phyloP scores from a whole-genome alignment of 257 asterid species.

The Petunia axillaris region DNA sequence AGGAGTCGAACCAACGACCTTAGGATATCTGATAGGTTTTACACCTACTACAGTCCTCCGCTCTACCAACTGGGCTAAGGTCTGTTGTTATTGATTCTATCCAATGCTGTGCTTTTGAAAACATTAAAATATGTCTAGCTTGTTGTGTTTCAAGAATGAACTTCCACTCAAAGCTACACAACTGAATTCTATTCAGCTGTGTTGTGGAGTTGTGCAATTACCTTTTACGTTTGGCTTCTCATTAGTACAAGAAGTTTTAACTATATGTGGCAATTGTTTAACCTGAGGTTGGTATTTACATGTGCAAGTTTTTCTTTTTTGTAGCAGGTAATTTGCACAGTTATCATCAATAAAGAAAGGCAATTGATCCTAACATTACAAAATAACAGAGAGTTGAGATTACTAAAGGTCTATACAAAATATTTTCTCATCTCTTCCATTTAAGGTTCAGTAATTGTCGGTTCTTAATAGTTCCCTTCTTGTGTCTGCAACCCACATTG shows the following conservation, averaged over 20 bases:
- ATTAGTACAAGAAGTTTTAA: background rate
- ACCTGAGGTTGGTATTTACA: background rate
- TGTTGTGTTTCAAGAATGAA: background rate
- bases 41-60: no score
- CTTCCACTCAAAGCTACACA: background rate
- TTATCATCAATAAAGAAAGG: constrained; percentile 63
- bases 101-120: background rate
- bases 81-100: background rate
- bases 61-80: no score
- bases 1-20: no score
- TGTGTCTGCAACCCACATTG: constrained; percentile 58
- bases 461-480: constrained; percentile 17
- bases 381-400: constrained; percentile 65
- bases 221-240: background rate
- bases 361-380: constrained; percentile 61
- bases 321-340: constrained; percentile 78
- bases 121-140: background rate
- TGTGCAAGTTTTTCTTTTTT: constrained; percentile 10
- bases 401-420: constrained; percentile 51
- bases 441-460: background rate
- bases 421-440: background rate
- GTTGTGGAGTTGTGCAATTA: background rate
- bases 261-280: background rate
- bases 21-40: no score
- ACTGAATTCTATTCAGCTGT: background rate